These are phyloP conservation scores for Capsicum baccatum DNA, from an alignment of 257 asterid genomes.

Conservation along the genomic window DNA sequence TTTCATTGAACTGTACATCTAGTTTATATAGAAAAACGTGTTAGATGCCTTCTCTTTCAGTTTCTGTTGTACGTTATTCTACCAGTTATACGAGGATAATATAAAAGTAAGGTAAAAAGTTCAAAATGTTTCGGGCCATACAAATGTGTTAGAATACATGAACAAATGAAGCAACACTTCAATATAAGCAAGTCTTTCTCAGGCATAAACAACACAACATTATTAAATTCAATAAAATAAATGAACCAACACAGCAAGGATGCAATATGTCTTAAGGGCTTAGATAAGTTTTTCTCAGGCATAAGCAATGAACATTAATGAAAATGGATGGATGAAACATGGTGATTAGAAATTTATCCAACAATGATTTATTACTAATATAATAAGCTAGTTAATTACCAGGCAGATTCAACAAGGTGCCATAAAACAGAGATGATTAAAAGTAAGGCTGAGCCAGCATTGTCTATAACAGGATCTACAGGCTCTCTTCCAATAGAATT, in stretches of 20 bases:
- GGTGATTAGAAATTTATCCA: neutral
- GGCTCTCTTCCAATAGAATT: neutral
- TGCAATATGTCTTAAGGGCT: neutral
- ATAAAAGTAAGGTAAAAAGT: neutral
- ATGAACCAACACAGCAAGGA: neutral
- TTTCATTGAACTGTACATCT: neutral
- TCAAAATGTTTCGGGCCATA: neutral
- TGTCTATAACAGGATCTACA: constrained; percentile 8
- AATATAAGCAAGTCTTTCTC: constrained; percentile 8
- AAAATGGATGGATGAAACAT: neutral
- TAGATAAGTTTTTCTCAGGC: neutral
- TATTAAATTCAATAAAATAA: neutral
- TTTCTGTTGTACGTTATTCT: neutral
- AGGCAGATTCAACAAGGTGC: neutral
- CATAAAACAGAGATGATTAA: neutral
- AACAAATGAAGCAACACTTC: constrained; percentile 3
- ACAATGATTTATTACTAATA: neutral
- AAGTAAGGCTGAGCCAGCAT: neutral
- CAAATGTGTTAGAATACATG: neutral
- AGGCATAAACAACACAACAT: neutral
- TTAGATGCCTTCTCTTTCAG: neutral
- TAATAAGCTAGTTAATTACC: neutral
- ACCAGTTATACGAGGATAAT: neutral
- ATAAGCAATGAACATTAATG: neutral
- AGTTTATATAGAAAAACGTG: neutral